Evolutionary conservation across 2,329 filamentous ascomycete genomes (phyloP), one percentile per base, ranked within the genome.

Genomic region (Penicillium sp.): DNA sequence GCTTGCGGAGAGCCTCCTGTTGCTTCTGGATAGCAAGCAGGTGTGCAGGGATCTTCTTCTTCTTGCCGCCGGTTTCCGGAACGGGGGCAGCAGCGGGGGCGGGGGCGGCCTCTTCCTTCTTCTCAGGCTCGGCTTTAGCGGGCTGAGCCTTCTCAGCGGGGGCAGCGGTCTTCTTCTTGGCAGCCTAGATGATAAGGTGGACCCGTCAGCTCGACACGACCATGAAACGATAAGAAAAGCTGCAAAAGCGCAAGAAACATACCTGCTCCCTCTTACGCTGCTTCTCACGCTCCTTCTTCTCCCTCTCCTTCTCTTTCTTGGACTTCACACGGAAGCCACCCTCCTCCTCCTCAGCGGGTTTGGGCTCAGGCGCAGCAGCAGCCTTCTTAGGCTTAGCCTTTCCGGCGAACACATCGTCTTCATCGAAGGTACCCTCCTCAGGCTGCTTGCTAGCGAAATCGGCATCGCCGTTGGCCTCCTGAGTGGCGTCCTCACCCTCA

Each of bases 221-320:
- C n/a, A n/a, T n/a, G n/a, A n/a, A n/a, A n/a, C n/a, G n/a, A n/a
- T n/a, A n/a, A n/a, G n/a, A n/a, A n/a, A n/a, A n/a, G n/a, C n/a
- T n/a, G n/a, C n/a, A n/a, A n/a, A n/a, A n/a, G n/a, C n/a, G n/a
- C n/a, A n/a, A 52, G 26, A 31, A 34, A 66, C 75, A 50, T 69
- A 93, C 88, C 81, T 97, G 86, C 72, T 98, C 93, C 82, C 90
- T 98, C 76, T 98, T 98, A 59, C 90, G 80, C 74, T 93, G 87
- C 82, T 98, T 98, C 76, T 98, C 93, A 54, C 88, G 83, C 75
- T 98, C 93, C 75, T 96, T 98, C 79, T 91, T 97, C 64, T 91
- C 78, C 72, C 88, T 94, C 70, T 98, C 93, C 76, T 98, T 98
- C 75, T 98, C 90, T 51, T 94, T 93, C 80, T 97, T 97, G 34